Evolutionary conservation across 192 early-diverging fungal genomes (phyloP), one percentile per base, ranked within the genome.

Genomic region (Podila verticillata): DNA sequence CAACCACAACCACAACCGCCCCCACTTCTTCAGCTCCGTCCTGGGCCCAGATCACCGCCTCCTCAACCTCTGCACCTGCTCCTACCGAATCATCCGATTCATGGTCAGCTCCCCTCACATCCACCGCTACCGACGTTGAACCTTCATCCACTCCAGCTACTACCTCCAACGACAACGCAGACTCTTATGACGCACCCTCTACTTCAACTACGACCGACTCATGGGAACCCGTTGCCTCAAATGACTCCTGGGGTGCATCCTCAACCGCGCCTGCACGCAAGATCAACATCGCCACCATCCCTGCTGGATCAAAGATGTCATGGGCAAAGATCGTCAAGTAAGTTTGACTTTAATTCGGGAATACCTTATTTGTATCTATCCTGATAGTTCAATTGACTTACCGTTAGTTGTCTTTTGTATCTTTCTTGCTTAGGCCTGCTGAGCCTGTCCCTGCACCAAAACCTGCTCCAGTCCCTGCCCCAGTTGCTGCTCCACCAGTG

Each of bases 271-370:
- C 71, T 19, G 39, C 74, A 24, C 69, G 73, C 34, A 84, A 72
- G 61, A 34, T 74, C 60, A 78, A 80, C 68, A 72, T 70, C 19
- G 49, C 77, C 47, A 84, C 83, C 9, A 82, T 82, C 61, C 78
- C 83, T 57, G 54, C 74, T 19, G 74, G 72, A 61, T 61, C 63
- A 57, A 86, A 85, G 61, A 63, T 80, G 65, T 91, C 90, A 64
- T 91, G 90, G 90, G 90, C 90, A 48, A 87, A 90, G 54, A 83
- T 91, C 58, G 88, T 90, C 32, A 90, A 90, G 90, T 91, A 70
- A 56, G 87, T 74, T 39, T 77, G 49, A 7, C 19, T 60, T 49
- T n/a, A n/a, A n/a, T 34, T 63, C 65, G 4, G 48, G n/a, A 47
- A n/a, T n/a, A 84, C 13, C 19, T 60, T 17, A 24, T 30, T 19